These are phyloP conservation scores for Strobilomyces echinocephalus DNA, from an alignment of 768 basidiomycete species.

Conservation along the genomic window DNA sequence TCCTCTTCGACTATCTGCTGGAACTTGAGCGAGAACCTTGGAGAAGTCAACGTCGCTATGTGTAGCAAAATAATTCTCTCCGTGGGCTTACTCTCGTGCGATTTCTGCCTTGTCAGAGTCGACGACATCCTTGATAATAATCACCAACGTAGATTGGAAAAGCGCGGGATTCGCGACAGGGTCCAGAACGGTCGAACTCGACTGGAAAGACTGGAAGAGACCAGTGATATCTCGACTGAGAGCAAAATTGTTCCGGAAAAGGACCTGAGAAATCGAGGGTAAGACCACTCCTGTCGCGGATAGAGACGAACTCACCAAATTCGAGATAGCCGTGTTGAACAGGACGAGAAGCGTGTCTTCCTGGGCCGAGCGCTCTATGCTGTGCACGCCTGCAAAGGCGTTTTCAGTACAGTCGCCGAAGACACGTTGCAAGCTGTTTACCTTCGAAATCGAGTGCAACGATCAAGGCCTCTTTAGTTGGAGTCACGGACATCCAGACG, in stretches of 20 bases:
- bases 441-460: constrained; percentile 67
- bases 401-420: background rate
- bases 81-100: constrained; percentile 44
- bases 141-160: constrained; percentile 54
- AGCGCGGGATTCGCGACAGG: constrained; percentile 53
- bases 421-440: constrained; percentile 1
- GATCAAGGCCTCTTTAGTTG: constrained; percentile 48
- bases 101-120: constrained; percentile 59
- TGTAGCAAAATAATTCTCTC: background rate
- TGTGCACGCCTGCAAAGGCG: constrained; percentile 48
- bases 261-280: constrained; percentile 37
- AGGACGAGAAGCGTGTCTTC: constrained; percentile 61
- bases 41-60: background rate
- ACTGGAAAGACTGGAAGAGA: constrained; percentile 58
- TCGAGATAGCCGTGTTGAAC: constrained; percentile 63
- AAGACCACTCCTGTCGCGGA: background rate
- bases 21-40: constrained; percentile 53
- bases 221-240: constrained; percentile 56
- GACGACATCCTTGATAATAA: constrained; percentile 67
- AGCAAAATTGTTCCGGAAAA: constrained; percentile 64
- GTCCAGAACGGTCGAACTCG: constrained; percentile 51
- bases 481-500: constrained; percentile 64
- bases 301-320: constrained; percentile 39
- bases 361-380: constrained; percentile 57
- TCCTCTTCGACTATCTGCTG: constrained; percentile 56